Percentiles rank a stretch among this genome's conserved stretches.
Evolutionary conservation across 495 filamentous ascomycete species (phyloP).

Genomic region (Penicillium cinerascens): DNA sequence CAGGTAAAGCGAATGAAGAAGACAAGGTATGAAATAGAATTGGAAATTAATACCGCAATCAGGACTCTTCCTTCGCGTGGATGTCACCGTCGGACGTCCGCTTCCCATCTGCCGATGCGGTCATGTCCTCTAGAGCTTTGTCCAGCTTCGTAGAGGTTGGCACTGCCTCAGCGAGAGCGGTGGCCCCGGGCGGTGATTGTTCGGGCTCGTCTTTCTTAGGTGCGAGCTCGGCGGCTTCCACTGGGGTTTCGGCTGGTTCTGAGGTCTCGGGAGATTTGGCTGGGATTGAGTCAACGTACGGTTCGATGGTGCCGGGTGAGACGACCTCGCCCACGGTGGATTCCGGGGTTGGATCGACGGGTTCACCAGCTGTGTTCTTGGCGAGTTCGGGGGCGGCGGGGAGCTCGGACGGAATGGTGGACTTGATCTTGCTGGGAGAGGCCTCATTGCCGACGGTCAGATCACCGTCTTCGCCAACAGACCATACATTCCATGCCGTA

Average conservation of each 20-base stretch:
- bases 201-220: slow-evolving; percentile 12
- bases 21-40: slow-evolving; percentile 6
- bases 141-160: slow-evolving; percentile 18
- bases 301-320: slow-evolving; percentile 1
- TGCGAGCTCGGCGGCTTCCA: neutral
- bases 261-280: slow-evolving; percentile 1
- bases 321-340: slow-evolving; percentile 6
- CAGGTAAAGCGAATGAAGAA: slow-evolving; percentile 5
- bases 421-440: slow-evolving; percentile 19
- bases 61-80: slow-evolving; percentile 3
- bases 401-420: slow-evolving; percentile 16
- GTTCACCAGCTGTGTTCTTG: slow-evolving; percentile 57
- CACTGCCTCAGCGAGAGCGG: slow-evolving; percentile 1
- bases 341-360: slow-evolving; percentile 32
- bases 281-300: neutral
- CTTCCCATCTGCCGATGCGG: slow-evolving; percentile 35
- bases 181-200: neutral
- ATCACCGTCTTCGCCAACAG: slow-evolving; percentile 43
- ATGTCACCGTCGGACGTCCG: slow-evolving; percentile 26
- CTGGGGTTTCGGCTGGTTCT: neutral
- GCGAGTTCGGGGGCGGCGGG: slow-evolving; percentile 38
- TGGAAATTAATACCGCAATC: neutral
- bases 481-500: slow-evolving; percentile 51
- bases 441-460: slow-evolving; percentile 36
- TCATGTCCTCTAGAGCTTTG: slow-evolving; percentile 21